These are phyloP conservation scores for Nannochloropsis gaditana DNA, from an alignment of 108 stramenopile species.

Conservation along the genomic window DNA sequence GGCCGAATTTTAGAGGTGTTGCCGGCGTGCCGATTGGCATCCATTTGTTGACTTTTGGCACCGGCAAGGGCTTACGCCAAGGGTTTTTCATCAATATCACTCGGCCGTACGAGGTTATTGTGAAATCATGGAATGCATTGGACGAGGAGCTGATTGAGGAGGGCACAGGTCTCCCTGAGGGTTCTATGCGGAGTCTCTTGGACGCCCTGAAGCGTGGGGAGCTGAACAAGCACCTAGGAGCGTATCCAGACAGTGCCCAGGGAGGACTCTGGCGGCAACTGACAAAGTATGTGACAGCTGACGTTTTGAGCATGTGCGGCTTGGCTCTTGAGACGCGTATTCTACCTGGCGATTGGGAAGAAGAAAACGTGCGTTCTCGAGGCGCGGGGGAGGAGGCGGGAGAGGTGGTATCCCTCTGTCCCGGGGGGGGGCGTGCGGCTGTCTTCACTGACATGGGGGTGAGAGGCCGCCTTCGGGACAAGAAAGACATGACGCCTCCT, in stretches of 20 bases:
- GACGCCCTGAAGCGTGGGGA: background rate
- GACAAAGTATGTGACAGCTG: background rate
- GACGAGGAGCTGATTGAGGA: background rate
- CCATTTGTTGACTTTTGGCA: background rate
- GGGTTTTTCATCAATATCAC: background rate
- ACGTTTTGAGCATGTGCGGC: background rate
- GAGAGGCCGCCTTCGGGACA: background rate
- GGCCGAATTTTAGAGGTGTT: background rate
- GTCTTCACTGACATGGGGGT: background rate
- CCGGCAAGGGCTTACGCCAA: background rate
- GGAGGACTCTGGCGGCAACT: constrained; percentile 15
- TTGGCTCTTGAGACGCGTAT: background rate
- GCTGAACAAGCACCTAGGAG: constrained; percentile 8
- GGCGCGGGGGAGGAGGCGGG: background rate
- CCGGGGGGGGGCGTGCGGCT: background rate
- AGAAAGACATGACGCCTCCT: background rate
- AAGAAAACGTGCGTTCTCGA: background rate
- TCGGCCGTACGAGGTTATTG: background rate
- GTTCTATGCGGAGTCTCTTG: background rate
- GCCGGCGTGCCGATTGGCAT: background rate
- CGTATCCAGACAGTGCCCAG: background rate
- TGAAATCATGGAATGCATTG: background rate
- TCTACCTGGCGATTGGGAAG: background rate
- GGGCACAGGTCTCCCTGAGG: background rate
- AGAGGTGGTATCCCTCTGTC: background rate